Percentiles rank a stretch among this genome's conserved stretches.
These are phyloP conservation scores for Tuber microsphaerosporum DNA, from an alignment of 495 filamentous ascomycete genomes.

Conservation along the genomic window DNA sequence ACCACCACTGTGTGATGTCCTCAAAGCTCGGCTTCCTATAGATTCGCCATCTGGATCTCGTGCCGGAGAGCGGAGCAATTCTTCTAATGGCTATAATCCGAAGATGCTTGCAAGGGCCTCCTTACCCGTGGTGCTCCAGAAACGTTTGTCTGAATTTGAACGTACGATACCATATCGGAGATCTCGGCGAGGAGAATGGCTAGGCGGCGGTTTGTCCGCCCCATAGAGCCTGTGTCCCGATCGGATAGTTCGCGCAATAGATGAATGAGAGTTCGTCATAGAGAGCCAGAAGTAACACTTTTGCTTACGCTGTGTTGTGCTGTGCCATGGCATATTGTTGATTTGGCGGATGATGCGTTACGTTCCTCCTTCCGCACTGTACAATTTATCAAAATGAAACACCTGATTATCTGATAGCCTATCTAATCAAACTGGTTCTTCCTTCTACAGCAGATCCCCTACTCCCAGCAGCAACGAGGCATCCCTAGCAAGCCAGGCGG, in stretches of 20 bases:
- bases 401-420: too few species aligned
- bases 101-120: background rate
- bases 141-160: background rate
- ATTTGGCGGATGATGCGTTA: background rate
- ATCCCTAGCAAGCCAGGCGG: too few species aligned
- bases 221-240: too few species aligned
- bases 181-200: background rate
- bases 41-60: background rate
- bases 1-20: background rate
- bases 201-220: background rate
- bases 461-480: too few species aligned
- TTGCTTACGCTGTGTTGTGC: background rate
- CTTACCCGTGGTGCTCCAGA: too few species aligned
- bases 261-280: background rate
- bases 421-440: too few species aligned
- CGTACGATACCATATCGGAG: background rate
- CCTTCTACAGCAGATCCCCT: too few species aligned
- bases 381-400: too few species aligned
- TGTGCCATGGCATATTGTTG: too few species aligned
- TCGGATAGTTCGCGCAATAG: background rate
- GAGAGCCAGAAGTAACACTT: background rate
- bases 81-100: background rate
- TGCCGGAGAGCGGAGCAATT: background rate
- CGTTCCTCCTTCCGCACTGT: too few species aligned
- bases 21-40: background rate